Base-by-base conservation (phyloP, 148 eudicot species). In the Salicornia ramosissima region DNA sequence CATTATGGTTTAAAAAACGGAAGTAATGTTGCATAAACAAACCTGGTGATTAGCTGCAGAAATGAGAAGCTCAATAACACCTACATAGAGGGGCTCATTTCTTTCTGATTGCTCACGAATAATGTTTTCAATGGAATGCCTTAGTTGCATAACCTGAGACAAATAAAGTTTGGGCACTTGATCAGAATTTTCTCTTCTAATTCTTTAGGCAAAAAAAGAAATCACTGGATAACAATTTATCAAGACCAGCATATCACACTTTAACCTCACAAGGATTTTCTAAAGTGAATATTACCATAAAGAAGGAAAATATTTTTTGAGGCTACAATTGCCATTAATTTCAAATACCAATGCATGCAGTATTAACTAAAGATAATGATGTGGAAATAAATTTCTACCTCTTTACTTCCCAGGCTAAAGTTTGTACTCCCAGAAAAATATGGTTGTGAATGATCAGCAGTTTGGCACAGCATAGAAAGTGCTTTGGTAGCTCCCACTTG, bases 41-140 rank as follows among this genome's bases (percentile, higher is more conserved):
- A 90, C 99, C 99, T 91, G 99, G 54, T 86, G 77, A 73, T 59
- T 75, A 78, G 99, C 93, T 25, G 93, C 88, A 56, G 86, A 86
- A 58, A 90, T 79, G 26, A 95, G 90, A 69, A 91, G 77, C 69
- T 86, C 88, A 58, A 87, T 39, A 45, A 76, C 80, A 68, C 91
- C 85, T 60, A 89, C 75, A 71, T 80, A 69, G 21, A 91, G 96
- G 68, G 86, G 87, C 77, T 87, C 96, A 82, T 80, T 80, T 64
- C 74, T 80, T 65, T 73, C 76, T 56, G 91, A 72, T 71, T 86
- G 79, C 75, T 91, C 88, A 62, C 75, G 39, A 19, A 95, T 83
- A 68, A 86, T 83, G 62, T 64, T 80, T 73, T 66, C 77, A 58
- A 91, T 74, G 58, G 90, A 80, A 62, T 67, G 79, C 75, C 87